Conservation (phyloP, 176 grass and related monocot genomes). For the Melocanna baccifera region DNA sequence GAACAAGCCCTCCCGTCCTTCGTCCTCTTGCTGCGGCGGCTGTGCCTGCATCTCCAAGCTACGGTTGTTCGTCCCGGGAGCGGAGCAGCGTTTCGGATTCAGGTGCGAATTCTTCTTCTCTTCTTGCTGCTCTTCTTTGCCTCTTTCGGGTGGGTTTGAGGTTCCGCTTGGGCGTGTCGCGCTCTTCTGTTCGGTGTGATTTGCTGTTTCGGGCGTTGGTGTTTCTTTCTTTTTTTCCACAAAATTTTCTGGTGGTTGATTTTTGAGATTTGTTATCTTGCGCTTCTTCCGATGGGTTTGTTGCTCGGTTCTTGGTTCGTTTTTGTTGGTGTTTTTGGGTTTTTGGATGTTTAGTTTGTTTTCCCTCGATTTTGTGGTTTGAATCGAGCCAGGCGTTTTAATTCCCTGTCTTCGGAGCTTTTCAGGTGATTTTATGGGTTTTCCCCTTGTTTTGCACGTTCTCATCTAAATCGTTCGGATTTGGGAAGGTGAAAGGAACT, state of each 20-base stretch:
- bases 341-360: neutral
- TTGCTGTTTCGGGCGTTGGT: neutral
- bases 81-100: neutral
- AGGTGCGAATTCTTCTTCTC: constrained; percentile 4
- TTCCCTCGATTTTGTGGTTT: neutral
- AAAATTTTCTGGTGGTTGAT: neutral
- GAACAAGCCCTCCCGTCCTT: neutral
- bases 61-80: neutral
- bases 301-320: neutral
- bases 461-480: constrained; percentile 12
- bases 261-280: neutral
- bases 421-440: neutral
- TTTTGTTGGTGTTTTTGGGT: neutral
- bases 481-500: constrained; percentile 6
- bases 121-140: neutral
- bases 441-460: constrained; percentile 20
- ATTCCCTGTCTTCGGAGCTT: neutral
- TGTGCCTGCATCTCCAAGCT: neutral
- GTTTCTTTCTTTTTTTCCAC: neutral
- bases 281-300: neutral
- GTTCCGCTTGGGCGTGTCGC: too few relatives aligned
- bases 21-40: neutral
- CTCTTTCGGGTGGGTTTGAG: neutral
- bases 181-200: neutral
- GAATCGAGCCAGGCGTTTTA: neutral